A percentile compares a stretch with the other conserved stretches of the same genome.
Conservation (phyloP, 2,329 filamentous ascomycete genomes). For the Diplodia intermedia region DNA sequence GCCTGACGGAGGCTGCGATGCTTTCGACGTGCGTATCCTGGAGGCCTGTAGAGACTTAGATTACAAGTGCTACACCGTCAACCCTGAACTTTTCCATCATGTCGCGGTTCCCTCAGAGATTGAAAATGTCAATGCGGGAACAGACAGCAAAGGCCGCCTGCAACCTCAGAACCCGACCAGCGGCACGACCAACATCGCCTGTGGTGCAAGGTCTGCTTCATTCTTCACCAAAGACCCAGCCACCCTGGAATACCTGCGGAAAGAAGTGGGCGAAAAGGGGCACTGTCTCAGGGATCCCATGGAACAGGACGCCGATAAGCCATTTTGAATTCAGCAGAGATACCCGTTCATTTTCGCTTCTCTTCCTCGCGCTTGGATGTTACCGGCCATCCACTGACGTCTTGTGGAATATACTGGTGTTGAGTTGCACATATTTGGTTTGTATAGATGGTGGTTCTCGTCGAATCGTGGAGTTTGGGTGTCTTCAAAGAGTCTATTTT, state of each 20-base stretch:
- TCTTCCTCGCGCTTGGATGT: not conserved
- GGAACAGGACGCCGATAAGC: conserved; percentile 33
- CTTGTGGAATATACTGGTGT: not conserved
- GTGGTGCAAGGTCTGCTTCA: conserved; percentile 41
- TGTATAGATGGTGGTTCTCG: not conserved
- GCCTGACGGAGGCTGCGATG: conserved; percentile 37
- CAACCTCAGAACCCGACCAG: not conserved
- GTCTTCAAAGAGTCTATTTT: not conserved
- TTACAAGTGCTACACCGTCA: conserved; percentile 47
- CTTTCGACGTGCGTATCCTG: conserved; percentile 51
- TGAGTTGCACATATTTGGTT: not conserved
- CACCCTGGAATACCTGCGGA: conserved; percentile 40
- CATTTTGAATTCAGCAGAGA: conserved; percentile 26
- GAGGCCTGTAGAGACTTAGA: conserved; percentile 48
- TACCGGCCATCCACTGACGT: not conserved
- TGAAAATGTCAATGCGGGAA: conserved; percentile 37
- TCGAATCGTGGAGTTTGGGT: not conserved
- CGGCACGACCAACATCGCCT: conserved; percentile 44
- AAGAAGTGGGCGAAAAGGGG: conserved; percentile 39
- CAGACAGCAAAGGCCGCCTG: conserved; percentile 28
- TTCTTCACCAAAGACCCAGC: conserved; percentile 38
- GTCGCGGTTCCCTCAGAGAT: conserved; percentile 45
- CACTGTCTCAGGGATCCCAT: conserved; percentile 38
- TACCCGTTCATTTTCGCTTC: conserved; percentile 15
- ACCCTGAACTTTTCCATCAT: conserved; percentile 53